Percentiles rank a stretch among this genome's conserved stretches.
phyloP scores from a whole-genome alignment of 768 basidiomycete species.

The Termitomyces sp. region DNA sequence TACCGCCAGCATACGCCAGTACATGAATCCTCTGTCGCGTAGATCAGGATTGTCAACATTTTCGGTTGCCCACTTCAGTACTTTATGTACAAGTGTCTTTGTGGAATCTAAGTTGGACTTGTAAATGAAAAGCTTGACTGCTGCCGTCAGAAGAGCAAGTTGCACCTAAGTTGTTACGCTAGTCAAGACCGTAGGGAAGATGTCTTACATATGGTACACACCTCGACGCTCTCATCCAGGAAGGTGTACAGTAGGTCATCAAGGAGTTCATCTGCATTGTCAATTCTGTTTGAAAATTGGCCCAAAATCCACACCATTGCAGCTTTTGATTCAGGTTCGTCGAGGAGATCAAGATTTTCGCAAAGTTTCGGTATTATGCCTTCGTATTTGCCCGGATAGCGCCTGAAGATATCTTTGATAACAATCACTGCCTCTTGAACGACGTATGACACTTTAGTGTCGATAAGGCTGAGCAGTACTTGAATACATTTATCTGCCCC shows the following conservation, averaged over 20 bases:
- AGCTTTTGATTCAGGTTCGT: slow-evolving; percentile 95
- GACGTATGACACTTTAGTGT: slow-evolving; percentile 92
- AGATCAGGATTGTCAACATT: slow-evolving; percentile 98
- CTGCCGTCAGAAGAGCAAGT: slow-evolving; percentile 87
- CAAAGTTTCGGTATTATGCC: slow-evolving; percentile 92
- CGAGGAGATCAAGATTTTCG: slow-evolving; percentile 84
- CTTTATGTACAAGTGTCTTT: slow-evolving; percentile 89
- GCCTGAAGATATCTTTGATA: slow-evolving; percentile 95
- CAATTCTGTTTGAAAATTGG: slow-evolving; percentile 92
- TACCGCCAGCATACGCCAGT: slow-evolving; percentile 95
- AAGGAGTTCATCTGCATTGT: slow-evolving; percentile 92
- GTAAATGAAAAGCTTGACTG: slow-evolving; percentile 94
- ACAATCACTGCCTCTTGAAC: slow-evolving; percentile 97
- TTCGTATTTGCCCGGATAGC: slow-evolving; percentile 96
- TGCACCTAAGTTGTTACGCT: slow-evolving; percentile 61
- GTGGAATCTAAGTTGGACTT: slow-evolving; percentile 78
- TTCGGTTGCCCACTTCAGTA: slow-evolving; percentile 96
- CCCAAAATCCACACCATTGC: slow-evolving; percentile 98
- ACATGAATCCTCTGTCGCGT: slow-evolving; percentile 97
- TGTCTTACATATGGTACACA: slow-evolving; percentile 26
- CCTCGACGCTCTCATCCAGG: slow-evolving; percentile 91
- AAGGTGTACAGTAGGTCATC: slow-evolving; percentile 89
- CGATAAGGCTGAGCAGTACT: slow-evolving; percentile 78
- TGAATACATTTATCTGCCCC: slow-evolving; percentile 90
- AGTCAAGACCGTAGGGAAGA: neutral